A percentile compares a stretch with the other conserved stretches of the same genome.
These are phyloP conservation scores for Penicillium argentinense DNA, from an alignment of 495 filamentous ascomycete genomes.

Conservation along the genomic window DNA sequence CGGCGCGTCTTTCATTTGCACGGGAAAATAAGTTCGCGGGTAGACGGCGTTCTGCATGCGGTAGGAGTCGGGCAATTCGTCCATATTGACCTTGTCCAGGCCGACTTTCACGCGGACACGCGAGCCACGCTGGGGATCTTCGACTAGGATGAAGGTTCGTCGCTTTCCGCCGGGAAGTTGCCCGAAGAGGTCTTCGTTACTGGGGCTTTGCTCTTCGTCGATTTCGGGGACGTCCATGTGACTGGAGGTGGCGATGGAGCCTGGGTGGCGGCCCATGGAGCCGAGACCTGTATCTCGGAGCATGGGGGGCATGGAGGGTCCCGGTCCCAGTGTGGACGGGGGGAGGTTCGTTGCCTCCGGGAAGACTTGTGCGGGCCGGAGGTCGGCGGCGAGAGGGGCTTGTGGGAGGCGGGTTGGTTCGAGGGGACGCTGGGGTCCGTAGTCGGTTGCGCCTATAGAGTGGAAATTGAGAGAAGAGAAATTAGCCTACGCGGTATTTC, in stretches of 20 bases:
- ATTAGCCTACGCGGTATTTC: constrained; percentile 49
- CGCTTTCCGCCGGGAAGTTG: constrained; percentile 83
- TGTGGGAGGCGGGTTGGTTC: constrained; percentile 22
- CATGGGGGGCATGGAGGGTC: constrained; percentile 67
- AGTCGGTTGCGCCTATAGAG: constrained; percentile 41
- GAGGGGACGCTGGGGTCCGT: constrained; percentile 30
- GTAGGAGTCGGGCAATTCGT: constrained; percentile 93
- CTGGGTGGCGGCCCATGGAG: constrained; percentile 44
- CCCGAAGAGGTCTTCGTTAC: constrained; percentile 71
- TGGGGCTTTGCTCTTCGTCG: constrained; percentile 45
- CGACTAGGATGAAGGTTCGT: constrained; percentile 94
- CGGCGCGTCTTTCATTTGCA: constrained; percentile 80
- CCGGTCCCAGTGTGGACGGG: constrained; percentile 41
- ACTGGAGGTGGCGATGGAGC: constrained; percentile 41
- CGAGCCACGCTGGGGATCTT: constrained; percentile 74
- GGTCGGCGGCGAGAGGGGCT: constrained; percentile 46
- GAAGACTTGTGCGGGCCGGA: constrained; percentile 78
- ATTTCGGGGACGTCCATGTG: constrained; percentile 36
- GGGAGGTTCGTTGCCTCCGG: constrained; percentile 68
- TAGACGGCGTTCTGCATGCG: constrained; percentile 85
- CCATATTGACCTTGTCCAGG: constrained; percentile 83
- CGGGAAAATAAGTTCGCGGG: constrained; percentile 83
- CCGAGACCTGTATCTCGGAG: constrained; percentile 65
- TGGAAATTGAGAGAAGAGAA: constrained; percentile 14
- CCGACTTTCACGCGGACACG: constrained; percentile 85